These are phyloP conservation scores for Asterophora lycoperdoides DNA, from an alignment of 768 basidiomycete genomes.

Conservation along the genomic window DNA sequence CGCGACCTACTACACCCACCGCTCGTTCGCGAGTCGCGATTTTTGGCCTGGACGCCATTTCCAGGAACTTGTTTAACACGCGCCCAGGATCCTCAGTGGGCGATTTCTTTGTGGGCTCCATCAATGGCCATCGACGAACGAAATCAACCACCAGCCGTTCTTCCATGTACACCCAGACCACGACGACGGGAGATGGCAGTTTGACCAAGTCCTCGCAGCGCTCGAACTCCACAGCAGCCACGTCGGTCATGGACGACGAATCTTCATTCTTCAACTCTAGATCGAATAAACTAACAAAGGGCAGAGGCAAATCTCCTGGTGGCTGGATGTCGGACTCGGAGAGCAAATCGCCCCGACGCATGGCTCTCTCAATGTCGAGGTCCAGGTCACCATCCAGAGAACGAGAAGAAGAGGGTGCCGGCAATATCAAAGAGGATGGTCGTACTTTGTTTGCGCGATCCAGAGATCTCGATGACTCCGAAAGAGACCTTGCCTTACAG, in stretches of 20 bases:
- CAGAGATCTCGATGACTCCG: slow-evolving; percentile 56
- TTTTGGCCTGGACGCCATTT: slow-evolving; percentile 86
- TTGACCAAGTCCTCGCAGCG: slow-evolving; percentile 69
- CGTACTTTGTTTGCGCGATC: slow-evolving; percentile 32
- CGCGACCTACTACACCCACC: slow-evolving; percentile 84
- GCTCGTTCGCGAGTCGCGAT: slow-evolving; percentile 77
- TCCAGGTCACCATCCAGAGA: slow-evolving; percentile 46
- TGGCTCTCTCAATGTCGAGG: slow-evolving; percentile 27
- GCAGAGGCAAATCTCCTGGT: slow-evolving; percentile 38
- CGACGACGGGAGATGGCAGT: slow-evolving; percentile 62
- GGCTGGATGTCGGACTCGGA: slow-evolving; percentile 43
- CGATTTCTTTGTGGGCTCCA: slow-evolving; percentile 73
- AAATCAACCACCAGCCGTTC: slow-evolving; percentile 71
- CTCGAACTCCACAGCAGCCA: slow-evolving; percentile 65
- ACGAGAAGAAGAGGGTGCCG: slow-evolving; percentile 34
- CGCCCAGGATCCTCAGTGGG: slow-evolving; percentile 64
- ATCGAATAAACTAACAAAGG: slow-evolving; percentile 40
- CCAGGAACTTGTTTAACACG: slow-evolving; percentile 79
- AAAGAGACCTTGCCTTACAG: slow-evolving; percentile 71
- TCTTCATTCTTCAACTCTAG: slow-evolving; percentile 40
- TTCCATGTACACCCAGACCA: slow-evolving; percentile 69
- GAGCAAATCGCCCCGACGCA: slow-evolving; percentile 32
- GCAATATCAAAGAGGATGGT: slow-evolving; percentile 46
- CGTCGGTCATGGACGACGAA: slow-evolving; percentile 61
- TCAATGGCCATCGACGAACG: slow-evolving; percentile 61